Base-by-base conservation (phyloP, 768 basidiomycete species). In the Calocera viscosa region DNA sequence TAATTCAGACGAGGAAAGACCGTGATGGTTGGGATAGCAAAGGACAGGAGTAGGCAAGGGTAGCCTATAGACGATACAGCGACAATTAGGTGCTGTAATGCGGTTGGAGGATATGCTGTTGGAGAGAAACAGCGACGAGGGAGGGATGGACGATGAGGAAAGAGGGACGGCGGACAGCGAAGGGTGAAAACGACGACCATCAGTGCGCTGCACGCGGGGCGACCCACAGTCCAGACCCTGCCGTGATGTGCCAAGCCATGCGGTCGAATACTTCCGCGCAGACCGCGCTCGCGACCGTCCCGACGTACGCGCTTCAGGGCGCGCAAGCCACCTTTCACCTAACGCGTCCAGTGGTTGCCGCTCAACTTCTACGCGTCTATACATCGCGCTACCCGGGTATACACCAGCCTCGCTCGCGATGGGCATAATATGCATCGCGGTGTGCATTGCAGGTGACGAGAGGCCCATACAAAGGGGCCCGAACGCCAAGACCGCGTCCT, bases 31-130 rank as follows among this genome's bases (percentile, higher is more conserved):
- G 14, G 14, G 43, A 17, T 2, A 32, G 53, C 14, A 32, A 60
- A 28, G 53, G 30, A 32, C 8, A 32, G 53, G 30, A 32, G 53
- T 32, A 60, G 53, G 53, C 53, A 60, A 60, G 53, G 53, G 30
- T 60, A 60, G 53, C 53, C 53, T 60, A 60, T 60, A 60, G 53
- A 60, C 53, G 5, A 60, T 60, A 60, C 53, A 60, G 53, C 53
- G 10, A 19, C 3, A 19, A 19, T 49, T 8, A 60, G 10, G 5
- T 5, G 53, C 53, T 60, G 53, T 60, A 60, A 60, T 60, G 53
- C 53, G 53, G 53, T 60, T 5, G 22, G 53, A 32, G 53, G 19
- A 19, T 24, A 60, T 10, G 30, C 53, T 47, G 53, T 26, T 28
- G 53, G 22, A 60, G 53, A 60, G 26, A 60, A 22, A 32, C 11